Evolutionary conservation across 2,329 filamentous ascomycete genomes (phyloP), one percentile per base, ranked within the genome.

Genomic region (Aspergillus neoniger): DNA sequence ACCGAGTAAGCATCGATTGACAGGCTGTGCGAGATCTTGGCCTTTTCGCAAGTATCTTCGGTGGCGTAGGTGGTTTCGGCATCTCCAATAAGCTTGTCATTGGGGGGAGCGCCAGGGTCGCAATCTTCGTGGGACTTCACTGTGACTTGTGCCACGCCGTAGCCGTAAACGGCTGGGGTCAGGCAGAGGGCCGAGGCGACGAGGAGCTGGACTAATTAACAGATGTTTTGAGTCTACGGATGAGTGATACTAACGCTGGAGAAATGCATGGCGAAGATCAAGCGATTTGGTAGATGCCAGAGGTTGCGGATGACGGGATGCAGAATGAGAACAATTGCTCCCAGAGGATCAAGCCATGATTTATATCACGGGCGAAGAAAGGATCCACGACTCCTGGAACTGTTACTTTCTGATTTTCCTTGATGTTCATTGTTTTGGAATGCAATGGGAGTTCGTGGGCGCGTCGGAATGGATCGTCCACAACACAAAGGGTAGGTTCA

Each of bases 11-110:
- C 41, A 41, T 63, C 47, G 56, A 67, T 53, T 4, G 59, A 30
- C 28, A 67, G 54, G 59, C 58, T 38, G 47, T 71, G 51, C 39
- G 67, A 28, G 63, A 69, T 25, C 53, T 65, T 54, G 23, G 63
- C 39, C 25, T 55, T 43, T 2, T 39, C 15, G 49, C 67, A 69
- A 30, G 50, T 59, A n/a, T 61, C 62, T 43, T 59, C 28, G 9
- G 63, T 60, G 8, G 52, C 55, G 28, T 43, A 23, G 32, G 56
- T 38, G 15, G 39, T 38, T 21, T 50, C 14, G 8, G 61, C 12
- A 8, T 43, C 21, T 12, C 41, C 54, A 9, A 58, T 43, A 10
- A 44, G 19, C 19, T 32, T 23, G 43, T 25, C 25, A 12, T 14
- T 44, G 7, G 58, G 39, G 38, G 50, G 30, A 7, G 55, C 19